phyloP scores from a whole-genome alignment of 2,329 filamentous ascomycete genomes.

The Lecanicillium sp. region DNA sequence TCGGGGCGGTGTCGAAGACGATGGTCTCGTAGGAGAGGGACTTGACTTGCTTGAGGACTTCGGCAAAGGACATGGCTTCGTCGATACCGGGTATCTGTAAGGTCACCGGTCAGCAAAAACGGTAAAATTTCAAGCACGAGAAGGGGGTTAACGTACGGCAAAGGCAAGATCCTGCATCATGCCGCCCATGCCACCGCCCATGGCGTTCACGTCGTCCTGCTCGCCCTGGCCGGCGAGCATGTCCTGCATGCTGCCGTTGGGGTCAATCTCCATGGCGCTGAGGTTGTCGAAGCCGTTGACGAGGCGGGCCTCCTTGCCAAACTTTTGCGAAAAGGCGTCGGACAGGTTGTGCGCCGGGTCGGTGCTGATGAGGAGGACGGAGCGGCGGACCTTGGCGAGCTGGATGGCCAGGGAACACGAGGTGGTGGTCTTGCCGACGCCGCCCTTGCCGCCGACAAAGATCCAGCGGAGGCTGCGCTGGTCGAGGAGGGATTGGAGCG shows the following conservation, averaged over 20 bases:
- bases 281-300: slow-evolving; percentile 89
- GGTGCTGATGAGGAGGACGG: slow-evolving; percentile 94
- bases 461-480: slow-evolving; percentile 97
- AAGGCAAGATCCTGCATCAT: slow-evolving; percentile 99
- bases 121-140: no score
- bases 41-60: slow-evolving; percentile 98
- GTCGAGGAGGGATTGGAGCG: slow-evolving; percentile 88
- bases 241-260: slow-evolving; percentile 96
- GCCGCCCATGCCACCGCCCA: slow-evolving; percentile 69
- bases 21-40: slow-evolving; percentile 98
- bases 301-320: slow-evolving; percentile 93
- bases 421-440: slow-evolving; percentile 98
- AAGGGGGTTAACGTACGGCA: slow-evolving; percentile 66
- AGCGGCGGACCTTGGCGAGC: slow-evolving; percentile 88
- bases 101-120: no score
- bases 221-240: slow-evolving; percentile 71
- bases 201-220: slow-evolving; percentile 54
- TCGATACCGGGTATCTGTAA: slow-evolving; percentile 93
- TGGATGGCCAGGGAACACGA: slow-evolving; percentile 98
- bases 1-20: slow-evolving; percentile 97
- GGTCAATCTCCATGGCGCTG: slow-evolving; percentile 98
- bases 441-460: slow-evolving; percentile 96
- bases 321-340: slow-evolving; percentile 97
- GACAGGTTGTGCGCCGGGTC: slow-evolving; percentile 97
- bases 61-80: slow-evolving; percentile 98